These are phyloP conservation scores for Kluyveromyces aestuarii DNA, from an alignment of 805 yeast species.

Conservation along the genomic window DNA sequence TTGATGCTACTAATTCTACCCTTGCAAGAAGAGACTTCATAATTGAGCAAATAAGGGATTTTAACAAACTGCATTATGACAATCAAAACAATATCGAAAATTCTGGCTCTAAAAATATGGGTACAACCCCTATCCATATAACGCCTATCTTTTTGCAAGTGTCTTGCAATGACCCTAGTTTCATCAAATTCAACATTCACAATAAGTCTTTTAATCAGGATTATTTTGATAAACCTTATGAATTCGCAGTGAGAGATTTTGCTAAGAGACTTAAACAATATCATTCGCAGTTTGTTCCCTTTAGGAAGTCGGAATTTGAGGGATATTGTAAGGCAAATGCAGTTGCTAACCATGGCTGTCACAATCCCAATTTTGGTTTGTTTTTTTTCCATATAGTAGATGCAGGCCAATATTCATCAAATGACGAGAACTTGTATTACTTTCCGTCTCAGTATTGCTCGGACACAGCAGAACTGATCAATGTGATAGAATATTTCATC, in stretches of 20 bases:
- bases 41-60: constrained; percentile 16
- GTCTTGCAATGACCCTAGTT: constrained; percentile 42
- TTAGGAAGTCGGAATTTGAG: constrained; percentile 17
- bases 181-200: constrained; percentile 52
- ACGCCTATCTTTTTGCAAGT: constrained; percentile 51
- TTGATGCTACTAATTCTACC: constrained; percentile 54
- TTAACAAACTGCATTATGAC: constrained; percentile 10
- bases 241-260: constrained; percentile 49
- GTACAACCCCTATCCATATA: constrained; percentile 17
- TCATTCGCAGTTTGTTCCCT: constrained; percentile 23
- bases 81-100: neutral
- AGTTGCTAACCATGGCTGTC: constrained; percentile 5
- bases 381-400: constrained; percentile 15
- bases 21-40: constrained; percentile 31
- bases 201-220: constrained; percentile 57
- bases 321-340: constrained; percentile 7
- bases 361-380: constrained; percentile 8
- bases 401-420: constrained; percentile 12
- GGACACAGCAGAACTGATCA: constrained; percentile 10
- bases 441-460: constrained; percentile 12
- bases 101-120: neutral
- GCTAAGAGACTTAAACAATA: constrained; percentile 47
- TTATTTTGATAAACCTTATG: constrained; percentile 44
- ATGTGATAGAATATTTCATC: constrained; percentile 14
- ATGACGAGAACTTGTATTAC: constrained; percentile 6